Evolutionary conservation across 495 filamentous ascomycete genomes (phyloP).

Genomic region (Penicillium tannophilum): DNA sequence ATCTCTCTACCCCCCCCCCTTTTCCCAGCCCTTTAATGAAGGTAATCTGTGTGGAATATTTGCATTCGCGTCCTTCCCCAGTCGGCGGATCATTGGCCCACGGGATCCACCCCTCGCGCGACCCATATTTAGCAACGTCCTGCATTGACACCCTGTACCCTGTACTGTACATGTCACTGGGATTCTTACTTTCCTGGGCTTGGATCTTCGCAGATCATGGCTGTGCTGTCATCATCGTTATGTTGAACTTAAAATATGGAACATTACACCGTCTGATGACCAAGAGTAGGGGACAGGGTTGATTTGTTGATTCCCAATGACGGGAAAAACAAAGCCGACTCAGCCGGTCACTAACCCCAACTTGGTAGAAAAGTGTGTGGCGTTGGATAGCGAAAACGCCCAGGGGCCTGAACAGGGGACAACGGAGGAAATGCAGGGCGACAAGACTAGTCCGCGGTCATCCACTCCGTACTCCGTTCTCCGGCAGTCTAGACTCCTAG

Average conservation of each 20-base stretch:
- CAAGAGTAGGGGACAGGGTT: background rate
- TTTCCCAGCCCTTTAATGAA: background rate
- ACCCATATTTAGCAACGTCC: constrained; percentile 15
- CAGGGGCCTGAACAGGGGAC: constrained; percentile 2
- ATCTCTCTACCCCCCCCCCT: background rate
- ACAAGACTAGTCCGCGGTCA: background rate
- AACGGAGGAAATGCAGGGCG: constrained; percentile 1
- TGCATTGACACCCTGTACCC: constrained; percentile 3
- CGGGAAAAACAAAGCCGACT: constrained; percentile 12
- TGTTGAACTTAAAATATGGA: background rate
- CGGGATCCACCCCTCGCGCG: constrained; percentile 7
- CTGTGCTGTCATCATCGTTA: background rate
- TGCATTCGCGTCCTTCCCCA: constrained; percentile 6
- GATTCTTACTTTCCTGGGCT: background rate
- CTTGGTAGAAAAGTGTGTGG: constrained; percentile 9
- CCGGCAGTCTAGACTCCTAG: constrained; percentile 6
- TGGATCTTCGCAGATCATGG: constrained; percentile 7
- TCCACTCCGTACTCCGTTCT: background rate
- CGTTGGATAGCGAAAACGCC: constrained; percentile 6
- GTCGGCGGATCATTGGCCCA: constrained; percentile 3
- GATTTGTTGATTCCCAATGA: background rate
- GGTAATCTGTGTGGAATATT: constrained; percentile 1
- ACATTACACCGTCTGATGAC: background rate
- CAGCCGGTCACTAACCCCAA: constrained; percentile 15
- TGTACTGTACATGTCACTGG: constrained; percentile 1